These are phyloP conservation scores for Candida qinlingensis DNA, from an alignment of 805 yeast genomes.

Conservation along the genomic window DNA sequence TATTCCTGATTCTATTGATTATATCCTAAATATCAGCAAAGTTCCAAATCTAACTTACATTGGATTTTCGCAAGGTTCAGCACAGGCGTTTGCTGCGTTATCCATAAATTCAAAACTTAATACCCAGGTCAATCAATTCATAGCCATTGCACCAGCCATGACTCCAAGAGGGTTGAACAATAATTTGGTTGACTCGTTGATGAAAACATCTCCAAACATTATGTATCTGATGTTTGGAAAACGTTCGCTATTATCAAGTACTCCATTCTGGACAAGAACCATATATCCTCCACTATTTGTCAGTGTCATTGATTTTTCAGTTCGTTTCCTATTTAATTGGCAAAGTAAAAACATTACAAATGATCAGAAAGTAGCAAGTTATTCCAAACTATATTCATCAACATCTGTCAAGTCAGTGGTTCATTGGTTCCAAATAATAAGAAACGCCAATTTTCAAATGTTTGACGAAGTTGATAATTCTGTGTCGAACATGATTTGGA, in stretches of 20 bases:
- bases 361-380: slow-evolving; percentile 65
- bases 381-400: slow-evolving; percentile 74
- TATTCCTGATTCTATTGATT: slow-evolving; percentile 78
- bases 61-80: slow-evolving; percentile 93
- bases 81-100: slow-evolving; percentile 84
- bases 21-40: slow-evolving; percentile 52
- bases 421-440: slow-evolving; percentile 82
- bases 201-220: slow-evolving; percentile 62
- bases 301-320: slow-evolving; percentile 57
- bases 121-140: slow-evolving; percentile 46
- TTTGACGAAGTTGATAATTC: slow-evolving; percentile 22
- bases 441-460: slow-evolving; percentile 44
- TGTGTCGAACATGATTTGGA: slow-evolving; percentile 31
- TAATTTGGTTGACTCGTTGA: slow-evolving; percentile 65
- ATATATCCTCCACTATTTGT: slow-evolving; percentile 71
- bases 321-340: slow-evolving; percentile 66
- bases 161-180: slow-evolving; percentile 83
- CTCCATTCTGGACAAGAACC: slow-evolving; percentile 65
- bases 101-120: slow-evolving; percentile 62
- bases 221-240: slow-evolving; percentile 70
- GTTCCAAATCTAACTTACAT: slow-evolving; percentile 51
- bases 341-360: slow-evolving; percentile 55
- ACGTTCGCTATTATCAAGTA: slow-evolving; percentile 68
- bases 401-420: slow-evolving; percentile 79
- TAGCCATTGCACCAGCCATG: slow-evolving; percentile 92